Percentiles rank a stretch among this genome's conserved stretches.
Evolutionary conservation across 768 basidiomycete genomes (phyloP).

Genomic region (Paxillus ammoniavirescens): DNA sequence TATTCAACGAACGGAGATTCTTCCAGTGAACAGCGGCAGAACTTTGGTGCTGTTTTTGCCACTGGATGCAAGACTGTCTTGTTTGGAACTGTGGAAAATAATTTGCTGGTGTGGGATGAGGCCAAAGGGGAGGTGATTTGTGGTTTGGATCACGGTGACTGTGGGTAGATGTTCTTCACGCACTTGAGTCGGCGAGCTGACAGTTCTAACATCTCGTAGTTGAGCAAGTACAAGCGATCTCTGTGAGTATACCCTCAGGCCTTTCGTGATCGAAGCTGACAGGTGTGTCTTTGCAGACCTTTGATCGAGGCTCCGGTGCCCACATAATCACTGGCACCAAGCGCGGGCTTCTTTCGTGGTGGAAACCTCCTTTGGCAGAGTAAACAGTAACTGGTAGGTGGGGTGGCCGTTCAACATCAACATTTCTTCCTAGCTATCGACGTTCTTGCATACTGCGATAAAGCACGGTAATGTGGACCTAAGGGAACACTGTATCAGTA

Average conservation of each 20-base stretch:
- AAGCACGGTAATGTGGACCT: slow-evolving; percentile 26
- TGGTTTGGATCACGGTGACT: slow-evolving; percentile 60
- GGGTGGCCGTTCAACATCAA: slow-evolving; percentile 1
- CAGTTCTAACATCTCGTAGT: slow-evolving; percentile 17
- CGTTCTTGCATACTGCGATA: slow-evolving; percentile 33
- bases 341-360: slow-evolving; percentile 56
- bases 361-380: slow-evolving; percentile 36
- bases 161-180: slow-evolving; percentile 32
- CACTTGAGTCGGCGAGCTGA: slow-evolving; percentile 8
- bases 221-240: slow-evolving; percentile 32
- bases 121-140: slow-evolving; percentile 51
- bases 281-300: slow-evolving; percentile 35
- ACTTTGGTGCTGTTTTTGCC: slow-evolving; percentile 54
- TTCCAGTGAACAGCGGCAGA: slow-evolving; percentile 28
- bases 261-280: slow-evolving; percentile 24
- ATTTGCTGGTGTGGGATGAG: slow-evolving; percentile 62
- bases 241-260: slow-evolving; percentile 24
- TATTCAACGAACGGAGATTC: slow-evolving; percentile 43
- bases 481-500: slow-evolving; percentile 34
- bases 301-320: slow-evolving; percentile 39
- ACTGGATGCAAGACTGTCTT: slow-evolving; percentile 51
- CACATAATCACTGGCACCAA: slow-evolving; percentile 58
- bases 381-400: slow-evolving; percentile 3
- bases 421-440: slow-evolving; percentile 13
- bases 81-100: slow-evolving; percentile 54